Evolutionary conservation across 169 alveolate species (phyloP).

Genomic region (Cryptosporidium meleagridis): DNA sequence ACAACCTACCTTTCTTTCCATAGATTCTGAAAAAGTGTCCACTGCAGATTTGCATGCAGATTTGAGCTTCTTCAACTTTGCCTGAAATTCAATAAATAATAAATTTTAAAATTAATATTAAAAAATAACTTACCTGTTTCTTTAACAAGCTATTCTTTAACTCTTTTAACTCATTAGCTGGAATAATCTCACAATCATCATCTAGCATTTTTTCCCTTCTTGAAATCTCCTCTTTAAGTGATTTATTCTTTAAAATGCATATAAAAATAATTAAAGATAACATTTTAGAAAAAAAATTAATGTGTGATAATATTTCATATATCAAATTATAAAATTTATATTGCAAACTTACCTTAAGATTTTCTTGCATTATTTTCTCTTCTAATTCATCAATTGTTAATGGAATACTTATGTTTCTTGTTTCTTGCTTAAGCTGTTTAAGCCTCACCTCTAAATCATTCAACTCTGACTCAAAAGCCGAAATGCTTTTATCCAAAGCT

Average conservation of each 20-base stretch:
- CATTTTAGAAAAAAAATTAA: not conserved
- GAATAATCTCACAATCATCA: conserved; percentile 22
- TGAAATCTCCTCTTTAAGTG: conserved; percentile 35
- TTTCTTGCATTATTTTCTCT: conserved; percentile 22
- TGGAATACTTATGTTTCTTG: conserved; percentile 54
- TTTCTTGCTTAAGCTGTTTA: conserved; percentile 51
- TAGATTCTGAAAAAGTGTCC: conserved; percentile 66
- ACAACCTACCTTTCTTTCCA: conserved; percentile 58
- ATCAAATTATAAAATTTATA: no score
- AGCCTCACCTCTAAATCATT: conserved; percentile 45
- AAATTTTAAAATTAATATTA: not conserved
- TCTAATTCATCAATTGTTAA: conserved; percentile 43
- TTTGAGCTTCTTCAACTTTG: conserved; percentile 29
- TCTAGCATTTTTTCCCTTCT: conserved; percentile 53
- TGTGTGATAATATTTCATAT: no score
- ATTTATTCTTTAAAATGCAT: not conserved
- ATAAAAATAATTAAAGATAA: not conserved
- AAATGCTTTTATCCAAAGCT: conserved; percentile 47
- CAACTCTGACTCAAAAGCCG: conserved; percentile 2
- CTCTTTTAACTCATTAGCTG: conserved; percentile 33
- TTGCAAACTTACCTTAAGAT: conserved; percentile 22
- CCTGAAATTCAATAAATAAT: conserved; percentile 1
- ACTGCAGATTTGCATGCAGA: conserved; percentile 29
- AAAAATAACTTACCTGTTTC: conserved; percentile 24
- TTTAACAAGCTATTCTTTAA: conserved; percentile 15